Evolutionary conservation across 148 eudicot species (phyloP), one percentile per base, ranked within the genome.

Genomic region (Rhododendron mucronatum): DNA sequence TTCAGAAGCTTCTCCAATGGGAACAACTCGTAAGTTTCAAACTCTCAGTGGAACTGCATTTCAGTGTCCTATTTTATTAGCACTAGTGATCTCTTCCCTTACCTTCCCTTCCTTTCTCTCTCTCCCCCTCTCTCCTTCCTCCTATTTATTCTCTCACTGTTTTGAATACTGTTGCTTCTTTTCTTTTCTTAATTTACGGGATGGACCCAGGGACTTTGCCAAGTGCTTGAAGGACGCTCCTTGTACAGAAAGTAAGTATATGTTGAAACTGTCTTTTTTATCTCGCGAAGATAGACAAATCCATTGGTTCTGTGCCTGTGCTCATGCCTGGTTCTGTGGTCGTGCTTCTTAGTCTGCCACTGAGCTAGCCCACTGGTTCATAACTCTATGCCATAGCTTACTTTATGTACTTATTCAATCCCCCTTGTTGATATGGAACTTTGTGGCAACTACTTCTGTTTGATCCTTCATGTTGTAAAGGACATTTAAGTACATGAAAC

Each of bases 1-100:
- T 93, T 84, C 91, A 85, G 92, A 91, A 91, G 91, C 86, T 91
- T 86, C 87, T 86, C 90, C 61, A 77, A 87, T 65, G 84, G 61
- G 78, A 75, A 81, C 85, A 75, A 59, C 81, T 69, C 73, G 94
- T 93, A 89, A 92, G 94, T 78, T 85, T 51, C 51, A 55, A 71
- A 67, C 26, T 73, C 75, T 7, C 8, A 35, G 23, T 35, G 67
- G 59, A 53, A 53, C 57, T 63, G 76, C 81, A 82, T 45, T 85
- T 50, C 44, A 28, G 3, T 55, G 78, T 5, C 81, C 20, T 80
- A 44, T 75, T 53, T 20, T 63, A 63, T 30, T 16, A 41, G 4
- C 10, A 41, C 80, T 37, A 2, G 39, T 37, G 39, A 37, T 37
- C 39, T 37, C 39, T 37, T 37, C 39, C 39, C 3, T 37, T 37